These are phyloP conservation scores for Immersiporthe knoxdaviesiana DNA, from an alignment of 2,329 filamentous ascomycete genomes.

Conservation along the genomic window DNA sequence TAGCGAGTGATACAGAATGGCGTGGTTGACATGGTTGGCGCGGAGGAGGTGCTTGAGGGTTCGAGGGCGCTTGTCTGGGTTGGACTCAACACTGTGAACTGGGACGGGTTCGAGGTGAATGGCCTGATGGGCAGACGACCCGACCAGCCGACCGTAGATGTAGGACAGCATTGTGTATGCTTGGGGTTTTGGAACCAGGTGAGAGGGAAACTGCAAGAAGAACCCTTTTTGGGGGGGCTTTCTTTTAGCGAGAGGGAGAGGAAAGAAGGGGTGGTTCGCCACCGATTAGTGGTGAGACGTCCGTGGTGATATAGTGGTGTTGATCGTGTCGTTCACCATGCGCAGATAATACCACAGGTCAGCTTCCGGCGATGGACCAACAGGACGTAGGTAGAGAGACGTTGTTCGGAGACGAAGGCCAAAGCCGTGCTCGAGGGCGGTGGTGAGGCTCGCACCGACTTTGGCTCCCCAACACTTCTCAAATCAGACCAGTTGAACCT, in stretches of 20 bases:
- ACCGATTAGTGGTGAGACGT: not conserved
- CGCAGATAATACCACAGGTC: not conserved
- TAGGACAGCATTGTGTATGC: slow-evolving; percentile 35
- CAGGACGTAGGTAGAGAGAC: not conserved
- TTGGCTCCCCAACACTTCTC: slow-evolving; percentile 7
- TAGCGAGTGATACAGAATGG: slow-evolving; percentile 76
- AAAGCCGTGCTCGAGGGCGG: not conserved
- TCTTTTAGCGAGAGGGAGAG: not conserved
- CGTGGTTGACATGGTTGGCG: slow-evolving; percentile 89
- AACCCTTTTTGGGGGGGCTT: not conserved
- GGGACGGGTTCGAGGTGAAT: slow-evolving; percentile 69
- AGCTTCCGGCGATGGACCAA: not conserved
- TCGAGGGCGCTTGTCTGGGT: slow-evolving; percentile 75
- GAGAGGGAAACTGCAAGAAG: not conserved
- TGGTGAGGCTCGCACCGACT: not conserved
- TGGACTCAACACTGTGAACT: slow-evolving; percentile 78
- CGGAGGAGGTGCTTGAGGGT: slow-evolving; percentile 89
- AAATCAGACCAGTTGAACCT: not conserved
- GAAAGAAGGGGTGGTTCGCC: not conserved
- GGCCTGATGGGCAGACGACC: slow-evolving; percentile 35
- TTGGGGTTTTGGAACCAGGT: slow-evolving; percentile 23
- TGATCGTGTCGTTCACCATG: not conserved
- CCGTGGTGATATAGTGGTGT: not conserved
- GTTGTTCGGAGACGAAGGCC: not conserved
- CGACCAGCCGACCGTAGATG: slow-evolving; percentile 38